A percentile compares a stretch with the other conserved stretches of the same genome.
These are phyloP conservation scores for Tylopilus sp. DNA, from an alignment of 768 basidiomycete species.

Conservation along the genomic window DNA sequence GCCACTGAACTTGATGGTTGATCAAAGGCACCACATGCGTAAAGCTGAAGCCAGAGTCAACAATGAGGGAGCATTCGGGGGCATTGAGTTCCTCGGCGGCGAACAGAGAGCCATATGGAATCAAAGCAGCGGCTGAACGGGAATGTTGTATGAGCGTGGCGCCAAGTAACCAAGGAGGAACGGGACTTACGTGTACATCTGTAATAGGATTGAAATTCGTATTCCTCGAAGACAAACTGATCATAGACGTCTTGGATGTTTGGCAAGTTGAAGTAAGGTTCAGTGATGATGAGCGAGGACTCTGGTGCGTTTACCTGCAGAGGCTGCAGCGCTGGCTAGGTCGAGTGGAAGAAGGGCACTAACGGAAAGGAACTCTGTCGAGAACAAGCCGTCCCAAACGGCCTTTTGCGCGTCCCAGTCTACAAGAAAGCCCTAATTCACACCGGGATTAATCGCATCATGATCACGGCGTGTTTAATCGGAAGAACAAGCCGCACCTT, in stretches of 20 bases:
- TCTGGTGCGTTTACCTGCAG: conserved; percentile 67
- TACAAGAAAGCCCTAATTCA: conserved; percentile 77
- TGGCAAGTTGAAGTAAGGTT: conserved; percentile 92
- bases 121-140: conserved; percentile 68
- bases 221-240: conserved; percentile 95
- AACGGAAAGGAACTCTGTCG: conserved; percentile 65
- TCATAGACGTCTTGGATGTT: conserved; percentile 92
- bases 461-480: neutral
- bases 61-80: conserved; percentile 77
- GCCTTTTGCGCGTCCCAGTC: conserved; percentile 97
- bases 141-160: conserved; percentile 17
- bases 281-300: conserved; percentile 81
- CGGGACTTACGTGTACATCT: conserved; percentile 71
- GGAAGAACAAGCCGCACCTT: conserved; percentile 46
- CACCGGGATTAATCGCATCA: conserved; percentile 12
- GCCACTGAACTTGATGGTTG: conserved; percentile 69
- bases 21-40: conserved; percentile 88
- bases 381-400: conserved; percentile 90
- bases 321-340: conserved; percentile 10
- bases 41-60: conserved; percentile 93
- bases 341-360: conserved; percentile 14
- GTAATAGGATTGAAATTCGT: conserved; percentile 82
- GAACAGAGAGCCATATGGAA: conserved; percentile 76
- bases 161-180: conserved; percentile 18
- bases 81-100: conserved; percentile 41